Evolutionary conservation across 139 green algal genomes (phyloP), one percentile per base, ranked within the genome.

Genomic region (Volvox africanus): DNA sequence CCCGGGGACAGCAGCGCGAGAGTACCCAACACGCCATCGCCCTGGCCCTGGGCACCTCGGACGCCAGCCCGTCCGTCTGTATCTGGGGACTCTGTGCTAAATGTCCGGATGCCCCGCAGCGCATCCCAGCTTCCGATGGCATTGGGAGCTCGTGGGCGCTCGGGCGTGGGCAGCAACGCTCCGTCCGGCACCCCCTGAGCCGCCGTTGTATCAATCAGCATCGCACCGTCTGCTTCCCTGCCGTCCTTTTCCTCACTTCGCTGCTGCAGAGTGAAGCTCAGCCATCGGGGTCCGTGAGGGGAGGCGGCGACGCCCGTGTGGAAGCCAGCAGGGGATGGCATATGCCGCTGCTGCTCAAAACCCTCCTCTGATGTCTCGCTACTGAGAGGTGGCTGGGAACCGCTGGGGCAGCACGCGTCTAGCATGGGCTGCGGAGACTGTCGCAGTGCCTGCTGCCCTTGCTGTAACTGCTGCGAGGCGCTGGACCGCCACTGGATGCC

Each of bases 201-300:
- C 6, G n/a, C 28, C 5, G 69, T 55, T 14, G 73, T 17, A 33
- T 90, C 86, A 24, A 90, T 90, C 50, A 90, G 44, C 86, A 90
- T 90, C 1, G n/a, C 50, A 21, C 50, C 86, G 20, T 83, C 86
- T 11, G 28, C 86, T 3, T 75, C 86, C 26, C 71, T 71, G 14
- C 30, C 33, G 16, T 79, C 28, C 82, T 88, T 22, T 24, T 35
- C 50, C 62, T 79, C 33, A 55, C 62, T 12, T 50, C 30, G 80
- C 55, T 44, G 61, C 62, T 16, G 6, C 44, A 55, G 44, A 14
- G 44, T 5, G 44, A 55, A 55, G 9, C 9, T 9, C 44, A 9
- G 44, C 44, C 44, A 55, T 9, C 44, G 44, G 44, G 44, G 9
- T 14, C 44, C 44, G 44, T 9, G 44, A 55, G 44, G 44, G 44